Conservation (phyloP, 306 rosid species). For the Comarum palustre region DNA sequence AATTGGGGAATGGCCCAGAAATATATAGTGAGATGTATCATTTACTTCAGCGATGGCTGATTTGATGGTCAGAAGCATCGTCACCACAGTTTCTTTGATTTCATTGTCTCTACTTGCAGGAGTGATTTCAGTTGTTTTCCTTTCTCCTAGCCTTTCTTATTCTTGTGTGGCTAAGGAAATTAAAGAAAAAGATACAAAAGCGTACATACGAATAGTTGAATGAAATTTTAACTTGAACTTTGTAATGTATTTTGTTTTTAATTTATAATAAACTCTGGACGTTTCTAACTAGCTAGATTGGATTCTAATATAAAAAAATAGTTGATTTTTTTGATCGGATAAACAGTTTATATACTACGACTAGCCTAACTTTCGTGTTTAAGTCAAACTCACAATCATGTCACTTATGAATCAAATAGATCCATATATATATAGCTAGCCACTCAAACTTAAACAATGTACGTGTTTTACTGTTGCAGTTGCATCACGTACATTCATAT, state of each 20-base stretch:
- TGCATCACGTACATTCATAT: not conserved
- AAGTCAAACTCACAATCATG: too few relatives aligned
- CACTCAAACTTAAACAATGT: not conserved
- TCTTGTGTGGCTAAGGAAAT: constrained; percentile 2
- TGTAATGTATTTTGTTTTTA: too few relatives aligned
- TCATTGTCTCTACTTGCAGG: not conserved
- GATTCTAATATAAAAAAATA: too few relatives aligned
- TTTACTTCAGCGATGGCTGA: not conserved
- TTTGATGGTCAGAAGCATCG: not conserved
- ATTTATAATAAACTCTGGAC: too few relatives aligned
- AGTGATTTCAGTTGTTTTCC: not conserved
- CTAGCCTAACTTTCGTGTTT: too few relatives aligned
- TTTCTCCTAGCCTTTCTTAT: not conserved
- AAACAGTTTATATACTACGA: too few relatives aligned
- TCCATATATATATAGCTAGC: not conserved
- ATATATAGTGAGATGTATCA: not conserved
- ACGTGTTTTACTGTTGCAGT: not conserved
- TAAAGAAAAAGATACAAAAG: not conserved
- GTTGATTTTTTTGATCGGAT: too few relatives aligned
- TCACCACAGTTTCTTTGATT: constrained; percentile 2
- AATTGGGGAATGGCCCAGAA: constrained; percentile 1
- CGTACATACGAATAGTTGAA: not conserved
- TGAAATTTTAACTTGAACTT: too few relatives aligned
- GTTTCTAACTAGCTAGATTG: too few relatives aligned
- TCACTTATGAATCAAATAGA: not conserved